Conservation (phyloP, 768 basidiomycete species). For the Leccinum boreale region DNA sequence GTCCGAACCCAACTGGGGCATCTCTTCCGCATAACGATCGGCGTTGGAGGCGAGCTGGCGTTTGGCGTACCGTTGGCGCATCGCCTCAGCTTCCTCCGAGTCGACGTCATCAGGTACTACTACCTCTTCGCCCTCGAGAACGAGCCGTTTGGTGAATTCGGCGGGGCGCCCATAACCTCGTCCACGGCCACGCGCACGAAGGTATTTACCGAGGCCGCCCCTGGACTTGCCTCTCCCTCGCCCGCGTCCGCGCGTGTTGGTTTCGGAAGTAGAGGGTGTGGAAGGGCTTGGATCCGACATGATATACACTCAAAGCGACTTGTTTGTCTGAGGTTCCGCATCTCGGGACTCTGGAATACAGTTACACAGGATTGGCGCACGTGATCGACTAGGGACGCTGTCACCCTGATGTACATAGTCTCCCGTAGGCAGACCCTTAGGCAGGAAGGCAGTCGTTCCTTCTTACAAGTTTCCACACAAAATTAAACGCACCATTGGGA, state of each 20-base stretch:
- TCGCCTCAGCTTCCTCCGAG: conserved; percentile 47
- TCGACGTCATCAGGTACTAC: conserved; percentile 27
- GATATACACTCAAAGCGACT: neutral
- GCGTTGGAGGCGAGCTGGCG: conserved; percentile 66
- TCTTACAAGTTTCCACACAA: too few species aligned
- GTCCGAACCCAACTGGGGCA: conserved; percentile 67
- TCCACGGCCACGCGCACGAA: conserved; percentile 69
- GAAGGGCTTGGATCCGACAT: conserved; percentile 16
- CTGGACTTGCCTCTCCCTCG: conserved; percentile 56
- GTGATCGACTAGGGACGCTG: neutral
- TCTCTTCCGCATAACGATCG: conserved; percentile 71
- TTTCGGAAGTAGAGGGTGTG: conserved; percentile 4
- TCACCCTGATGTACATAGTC: too few species aligned
- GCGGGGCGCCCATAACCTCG: conserved; percentile 63
- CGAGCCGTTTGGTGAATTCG: conserved; percentile 56
- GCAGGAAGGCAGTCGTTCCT: too few species aligned
- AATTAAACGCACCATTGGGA: neutral
- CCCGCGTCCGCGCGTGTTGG: conserved; percentile 35
- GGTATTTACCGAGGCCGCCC: conserved; percentile 71
- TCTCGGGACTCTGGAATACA: too few species aligned
- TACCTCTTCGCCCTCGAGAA: conserved; percentile 55
- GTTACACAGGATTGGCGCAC: neutral
- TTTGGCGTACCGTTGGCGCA: conserved; percentile 48
- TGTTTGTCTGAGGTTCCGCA: neutral
- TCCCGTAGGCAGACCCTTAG: too few species aligned